Conservation (phyloP, 257 asterid species). For the Nicotiana noctiflora region DNA sequence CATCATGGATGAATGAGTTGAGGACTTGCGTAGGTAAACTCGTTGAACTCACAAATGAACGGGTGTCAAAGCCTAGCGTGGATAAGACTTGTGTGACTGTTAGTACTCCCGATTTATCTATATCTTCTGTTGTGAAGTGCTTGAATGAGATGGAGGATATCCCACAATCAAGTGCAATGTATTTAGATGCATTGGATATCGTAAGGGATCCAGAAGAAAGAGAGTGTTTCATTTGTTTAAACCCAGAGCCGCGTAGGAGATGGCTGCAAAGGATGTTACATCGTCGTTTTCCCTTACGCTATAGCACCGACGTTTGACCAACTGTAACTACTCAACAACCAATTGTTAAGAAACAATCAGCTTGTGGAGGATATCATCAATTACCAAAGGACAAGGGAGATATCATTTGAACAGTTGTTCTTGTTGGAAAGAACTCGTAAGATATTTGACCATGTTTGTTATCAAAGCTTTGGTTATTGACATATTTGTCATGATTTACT, state of each 20-base stretch:
- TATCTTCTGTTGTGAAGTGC: constrained; percentile 53
- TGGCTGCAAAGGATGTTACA: constrained; percentile 89
- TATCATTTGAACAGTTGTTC: background rate
- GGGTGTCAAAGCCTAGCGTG: constrained; percentile 25
- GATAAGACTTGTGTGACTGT: constrained; percentile 10
- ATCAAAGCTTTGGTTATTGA: background rate
- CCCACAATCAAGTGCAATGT: constrained; percentile 77
- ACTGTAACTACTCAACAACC: too few species aligned
- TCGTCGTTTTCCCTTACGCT: constrained; percentile 60
- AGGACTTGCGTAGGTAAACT: constrained; percentile 59
- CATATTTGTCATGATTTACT: background rate
- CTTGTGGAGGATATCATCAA: too few species aligned
- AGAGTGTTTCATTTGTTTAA: constrained; percentile 79
- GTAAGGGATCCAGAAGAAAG: constrained; percentile 64
- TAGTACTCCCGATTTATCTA: constrained; percentile 54
- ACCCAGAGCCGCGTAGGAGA: constrained; percentile 81
- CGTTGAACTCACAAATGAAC: constrained; percentile 48
- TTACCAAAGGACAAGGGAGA: too few species aligned
- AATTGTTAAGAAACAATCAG: too few species aligned
- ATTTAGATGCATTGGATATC: constrained; percentile 82
- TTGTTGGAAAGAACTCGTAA: background rate
- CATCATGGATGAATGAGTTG: constrained; percentile 61
- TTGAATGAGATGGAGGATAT: constrained; percentile 84
- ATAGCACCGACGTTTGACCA: constrained; percentile 37
- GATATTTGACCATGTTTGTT: background rate